Evolutionary conservation across 441 rosid genomes (phyloP).

Genomic region (Erodium trifolium): DNA sequence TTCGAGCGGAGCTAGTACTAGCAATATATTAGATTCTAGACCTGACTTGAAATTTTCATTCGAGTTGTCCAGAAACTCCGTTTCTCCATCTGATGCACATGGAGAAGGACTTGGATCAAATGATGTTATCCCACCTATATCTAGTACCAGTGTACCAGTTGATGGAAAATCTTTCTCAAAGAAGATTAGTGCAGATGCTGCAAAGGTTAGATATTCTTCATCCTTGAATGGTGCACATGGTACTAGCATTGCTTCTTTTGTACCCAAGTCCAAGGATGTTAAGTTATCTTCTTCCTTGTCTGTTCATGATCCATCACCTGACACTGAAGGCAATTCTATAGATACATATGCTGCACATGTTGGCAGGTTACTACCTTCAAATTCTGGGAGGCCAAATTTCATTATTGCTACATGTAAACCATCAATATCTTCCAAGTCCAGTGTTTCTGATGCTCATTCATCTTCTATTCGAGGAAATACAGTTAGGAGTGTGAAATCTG

Average conservation of each 20-base stretch:
- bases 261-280: constrained; percentile 21
- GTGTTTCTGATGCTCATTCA: constrained; percentile 28
- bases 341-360: constrained; percentile 20
- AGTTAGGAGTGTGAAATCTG: constrained; percentile 31
- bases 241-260: constrained; percentile 10
- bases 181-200: constrained; percentile 8
- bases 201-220: constrained; percentile 11
- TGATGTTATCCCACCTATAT: constrained; percentile 22
- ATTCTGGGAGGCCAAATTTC: constrained; percentile 26
- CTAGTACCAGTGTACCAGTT: constrained; percentile 17
- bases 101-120: constrained; percentile 12
- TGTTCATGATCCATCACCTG: constrained; percentile 11
- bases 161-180: constrained; percentile 16
- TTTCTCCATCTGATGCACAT: constrained; percentile 18
- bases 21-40: constrained; percentile 25
- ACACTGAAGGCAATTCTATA: constrained; percentile 12
- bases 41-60: constrained; percentile 40
- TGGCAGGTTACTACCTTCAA: constrained; percentile 19
- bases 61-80: constrained; percentile 28
- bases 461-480: constrained; percentile 23
- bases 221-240: constrained; percentile 23
- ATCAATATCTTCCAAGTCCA: constrained; percentile 10
- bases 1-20: constrained; percentile 21
- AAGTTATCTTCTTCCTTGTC: constrained; percentile 24
- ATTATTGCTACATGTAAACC: constrained; percentile 16